These are phyloP conservation scores for Trichoderma endophyticum DNA, from an alignment of 2,329 filamentous ascomycete species.

Conservation along the genomic window DNA sequence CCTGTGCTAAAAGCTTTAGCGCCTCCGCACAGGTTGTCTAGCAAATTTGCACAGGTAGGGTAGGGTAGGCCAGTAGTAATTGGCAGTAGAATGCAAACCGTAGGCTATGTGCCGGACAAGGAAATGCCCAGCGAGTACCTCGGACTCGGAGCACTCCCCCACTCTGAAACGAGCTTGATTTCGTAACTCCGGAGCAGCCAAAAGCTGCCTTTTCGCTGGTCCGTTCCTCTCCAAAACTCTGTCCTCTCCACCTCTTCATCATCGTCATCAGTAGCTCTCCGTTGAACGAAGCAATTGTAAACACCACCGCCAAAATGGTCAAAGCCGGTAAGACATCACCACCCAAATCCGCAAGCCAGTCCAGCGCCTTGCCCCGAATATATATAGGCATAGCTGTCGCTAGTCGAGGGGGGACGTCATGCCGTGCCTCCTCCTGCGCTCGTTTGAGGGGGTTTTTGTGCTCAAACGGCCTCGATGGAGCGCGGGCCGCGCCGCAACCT, in stretches of 20 bases:
- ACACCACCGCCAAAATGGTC: slow-evolving; percentile 80
- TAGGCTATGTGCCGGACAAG: background rate
- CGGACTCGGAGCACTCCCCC: background rate
- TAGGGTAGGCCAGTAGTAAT: background rate
- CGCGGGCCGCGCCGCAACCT: slow-evolving; percentile 37
- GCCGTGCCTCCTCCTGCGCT: slow-evolving; percentile 40
- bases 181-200: slow-evolving; percentile 19
- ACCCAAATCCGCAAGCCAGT: background rate
- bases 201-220: background rate
- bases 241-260: slow-evolving; percentile 19
- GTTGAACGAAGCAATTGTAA: slow-evolving; percentile 25
- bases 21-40: too few relatives aligned
- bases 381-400: slow-evolving; percentile 25
- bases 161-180: slow-evolving; percentile 8
- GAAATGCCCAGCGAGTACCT: background rate
- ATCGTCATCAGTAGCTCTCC: slow-evolving; percentile 15
- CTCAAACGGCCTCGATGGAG: slow-evolving; percentile 21
- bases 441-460: slow-evolving; percentile 57
- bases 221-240: slow-evolving; percentile 17
- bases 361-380: slow-evolving; percentile 23
- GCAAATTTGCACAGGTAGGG: too few relatives aligned
- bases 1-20: too few relatives aligned
- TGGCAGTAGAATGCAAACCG: background rate
- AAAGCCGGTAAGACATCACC: slow-evolving; percentile 68
- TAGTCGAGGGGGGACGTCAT: slow-evolving; percentile 19